Percentiles rank a stretch among this genome's conserved stretches.
Conservation (phyloP, 2,329 filamentous ascomycete genomes). For the Phialophora chinensis region DNA sequence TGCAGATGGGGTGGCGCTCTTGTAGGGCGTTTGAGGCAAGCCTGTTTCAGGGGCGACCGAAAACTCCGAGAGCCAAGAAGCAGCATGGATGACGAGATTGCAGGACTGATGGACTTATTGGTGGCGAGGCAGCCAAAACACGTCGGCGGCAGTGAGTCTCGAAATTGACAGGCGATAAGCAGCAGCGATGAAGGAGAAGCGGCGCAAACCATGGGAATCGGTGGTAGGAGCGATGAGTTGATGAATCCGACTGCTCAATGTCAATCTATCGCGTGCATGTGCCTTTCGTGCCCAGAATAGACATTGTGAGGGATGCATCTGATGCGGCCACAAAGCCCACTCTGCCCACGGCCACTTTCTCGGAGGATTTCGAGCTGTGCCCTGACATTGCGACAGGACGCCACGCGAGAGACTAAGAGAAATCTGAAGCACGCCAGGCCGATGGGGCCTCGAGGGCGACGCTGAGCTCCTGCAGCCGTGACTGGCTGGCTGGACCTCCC, state of each 20-base stretch:
- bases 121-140: conserved; percentile 3
- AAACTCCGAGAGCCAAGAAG: conserved; percentile 22
- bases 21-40: conserved; percentile 10
- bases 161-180: neutral
- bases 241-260: neutral
- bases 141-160: conserved; percentile 7
- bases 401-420: conserved; percentile 32
- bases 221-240: neutral
- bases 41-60: conserved; percentile 30
- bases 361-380: conserved; percentile 31
- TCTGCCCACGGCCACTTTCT: conserved; percentile 10
- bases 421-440: conserved; percentile 37
- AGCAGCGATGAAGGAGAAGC: neutral
- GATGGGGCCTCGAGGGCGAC: conserved; percentile 4
- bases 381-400: conserved; percentile 27
- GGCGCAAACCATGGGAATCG: neutral
- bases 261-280: neutral
- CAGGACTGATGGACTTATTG: conserved; percentile 20
- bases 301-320: no score
- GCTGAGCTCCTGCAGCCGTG: conserved; percentile 12
- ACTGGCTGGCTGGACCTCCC: conserved; percentile 28
- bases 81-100: conserved; percentile 30
- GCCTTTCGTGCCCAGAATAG: neutral
- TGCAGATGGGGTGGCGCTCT: conserved; percentile 13
- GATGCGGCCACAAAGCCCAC: neutral